Conservation (phyloP, 2,329 filamentous ascomycete species). For the Aspergillus fijiensis region DNA sequence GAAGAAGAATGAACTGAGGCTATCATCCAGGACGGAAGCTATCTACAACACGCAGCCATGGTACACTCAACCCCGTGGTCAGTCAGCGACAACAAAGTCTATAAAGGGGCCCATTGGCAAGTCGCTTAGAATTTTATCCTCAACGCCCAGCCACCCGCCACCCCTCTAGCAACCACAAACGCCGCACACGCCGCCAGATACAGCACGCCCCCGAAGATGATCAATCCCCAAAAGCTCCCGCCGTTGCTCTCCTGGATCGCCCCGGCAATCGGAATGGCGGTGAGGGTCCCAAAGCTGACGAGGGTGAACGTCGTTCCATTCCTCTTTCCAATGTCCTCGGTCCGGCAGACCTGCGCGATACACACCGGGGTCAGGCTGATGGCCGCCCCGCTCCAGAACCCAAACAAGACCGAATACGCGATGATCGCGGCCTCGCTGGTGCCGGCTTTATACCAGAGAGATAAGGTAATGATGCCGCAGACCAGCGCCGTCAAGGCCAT, state of each 20-base stretch:
- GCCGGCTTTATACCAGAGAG: conserved; percentile 24
- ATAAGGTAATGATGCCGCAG: conserved; percentile 22
- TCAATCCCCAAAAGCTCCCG: conserved; percentile 14
- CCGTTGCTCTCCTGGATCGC: conserved; percentile 14
- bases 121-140: conserved; percentile 16
- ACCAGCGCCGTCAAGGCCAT: conserved; percentile 24
- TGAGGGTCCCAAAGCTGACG: conserved; percentile 23
- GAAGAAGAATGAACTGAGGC: too few relatives aligned
- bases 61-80: too few relatives aligned
- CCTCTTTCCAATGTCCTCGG: conserved; percentile 28
- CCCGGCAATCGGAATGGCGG: conserved; percentile 28
- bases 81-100: too few relatives aligned
- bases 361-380: conserved; percentile 34
- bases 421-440: conserved; percentile 22
- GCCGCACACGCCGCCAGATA: conserved; percentile 25
- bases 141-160: conserved; percentile 23
- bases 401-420: conserved; percentile 21
- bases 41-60: too few relatives aligned
- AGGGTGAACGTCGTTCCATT: conserved; percentile 28
- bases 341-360: conserved; percentile 31
- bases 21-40: too few relatives aligned
- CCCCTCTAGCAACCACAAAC: conserved; percentile 25
- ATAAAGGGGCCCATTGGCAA: too few relatives aligned
- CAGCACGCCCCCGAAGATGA: conserved; percentile 23
- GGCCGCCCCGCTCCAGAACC: conserved; percentile 27